Percentiles rank a stretch among this genome's conserved stretches.
phyloP scores from a whole-genome alignment of 345 rosid genomes.

The Barbarea vulgaris region DNA sequence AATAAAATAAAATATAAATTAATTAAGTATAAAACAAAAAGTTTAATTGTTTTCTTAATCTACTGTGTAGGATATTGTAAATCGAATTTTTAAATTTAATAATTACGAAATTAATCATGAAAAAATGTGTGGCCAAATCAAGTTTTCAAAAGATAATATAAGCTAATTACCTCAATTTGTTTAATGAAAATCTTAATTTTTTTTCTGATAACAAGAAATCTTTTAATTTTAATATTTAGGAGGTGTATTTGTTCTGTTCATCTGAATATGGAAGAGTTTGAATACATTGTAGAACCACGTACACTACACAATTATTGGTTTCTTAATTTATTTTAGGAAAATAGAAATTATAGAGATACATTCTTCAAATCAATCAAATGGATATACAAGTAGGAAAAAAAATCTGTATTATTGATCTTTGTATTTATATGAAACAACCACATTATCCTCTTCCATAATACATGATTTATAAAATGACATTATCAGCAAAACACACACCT shows the following conservation, averaged over 20 bases:
- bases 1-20: too few species aligned
- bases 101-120: neutral
- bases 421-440: conserved; percentile 26
- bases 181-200: too few species aligned
- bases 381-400: neutral
- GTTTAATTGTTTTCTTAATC: too few species aligned
- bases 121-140: neutral
- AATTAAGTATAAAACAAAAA: too few species aligned
- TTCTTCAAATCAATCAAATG: conserved; percentile 1
- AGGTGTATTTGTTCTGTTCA: neutral
- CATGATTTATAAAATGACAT: conserved; percentile 31
- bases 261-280: neutral
- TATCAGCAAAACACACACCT: conserved; percentile 32
- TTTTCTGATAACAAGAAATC: too few species aligned
- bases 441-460: conserved; percentile 24
- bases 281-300: neutral
- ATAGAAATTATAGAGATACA: neutral
- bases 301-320: conserved; percentile 2
- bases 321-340: neutral
- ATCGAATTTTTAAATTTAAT: too few species aligned
- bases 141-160: neutral
- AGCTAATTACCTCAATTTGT: neutral
- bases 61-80: too few species aligned
- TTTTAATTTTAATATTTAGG: neutral
- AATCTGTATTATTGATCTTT: conserved; percentile 8